Conservation (phyloP, 2,329 filamentous ascomycete species). For the Dactylonectria macrodidyma region DNA sequence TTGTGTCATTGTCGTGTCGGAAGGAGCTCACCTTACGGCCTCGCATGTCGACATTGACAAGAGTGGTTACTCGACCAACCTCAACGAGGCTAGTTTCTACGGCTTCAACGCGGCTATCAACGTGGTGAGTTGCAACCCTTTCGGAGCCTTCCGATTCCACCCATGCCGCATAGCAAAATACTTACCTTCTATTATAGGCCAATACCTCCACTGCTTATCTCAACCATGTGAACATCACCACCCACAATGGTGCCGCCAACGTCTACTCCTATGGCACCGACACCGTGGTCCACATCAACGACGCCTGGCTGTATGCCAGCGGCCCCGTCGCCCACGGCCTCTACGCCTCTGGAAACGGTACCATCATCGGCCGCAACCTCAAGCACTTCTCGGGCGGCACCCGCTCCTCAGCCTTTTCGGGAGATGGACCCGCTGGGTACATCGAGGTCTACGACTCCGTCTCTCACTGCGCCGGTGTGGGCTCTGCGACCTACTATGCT, state of each 20-base stretch:
- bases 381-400: constrained; percentile 26
- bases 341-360: constrained; percentile 28
- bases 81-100: constrained; percentile 30
- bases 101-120: constrained; percentile 30
- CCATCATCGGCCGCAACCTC: constrained; percentile 27
- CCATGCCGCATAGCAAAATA: neutral
- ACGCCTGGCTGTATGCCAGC: constrained; percentile 24
- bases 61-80: constrained; percentile 26
- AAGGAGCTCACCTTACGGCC: constrained; percentile 16
- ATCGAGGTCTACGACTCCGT: constrained; percentile 27
- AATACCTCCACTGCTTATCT: constrained; percentile 23
- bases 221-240: constrained; percentile 26
- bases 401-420: constrained; percentile 25
- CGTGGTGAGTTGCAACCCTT: constrained; percentile 11
- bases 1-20: constrained; percentile 24
- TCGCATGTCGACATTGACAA: constrained; percentile 22
- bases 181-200: constrained; percentile 3
- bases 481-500: constrained; percentile 25
- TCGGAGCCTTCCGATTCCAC: neutral
- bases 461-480: constrained; percentile 21
- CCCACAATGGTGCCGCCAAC: constrained; percentile 28
- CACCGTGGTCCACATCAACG: constrained; percentile 20
- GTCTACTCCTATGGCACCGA: constrained; percentile 26
- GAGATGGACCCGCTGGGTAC: constrained; percentile 20
- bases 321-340: constrained; percentile 26